Evolutionary conservation across 257 asterid species (phyloP).

Genomic region (Solanum virginianum): DNA sequence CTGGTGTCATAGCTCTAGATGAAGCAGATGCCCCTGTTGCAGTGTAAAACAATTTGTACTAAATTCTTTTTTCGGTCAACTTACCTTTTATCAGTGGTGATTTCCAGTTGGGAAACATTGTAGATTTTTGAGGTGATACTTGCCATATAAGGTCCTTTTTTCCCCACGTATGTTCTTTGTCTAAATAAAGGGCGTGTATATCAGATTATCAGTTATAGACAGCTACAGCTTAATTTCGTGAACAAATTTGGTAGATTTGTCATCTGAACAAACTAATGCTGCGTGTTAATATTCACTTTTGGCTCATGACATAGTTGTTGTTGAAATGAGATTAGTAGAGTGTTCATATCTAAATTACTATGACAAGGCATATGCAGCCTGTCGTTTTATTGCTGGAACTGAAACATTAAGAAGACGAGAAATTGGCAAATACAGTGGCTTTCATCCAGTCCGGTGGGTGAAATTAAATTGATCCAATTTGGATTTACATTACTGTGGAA

Average conservation of each 20-base stretch:
- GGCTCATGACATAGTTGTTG: not conserved
- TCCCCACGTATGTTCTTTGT: not conserved
- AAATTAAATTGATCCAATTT: not conserved
- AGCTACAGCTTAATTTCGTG: not conserved
- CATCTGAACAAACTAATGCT: not conserved
- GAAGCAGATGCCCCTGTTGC: slow-evolving; percentile 63
- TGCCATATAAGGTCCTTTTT: not conserved
- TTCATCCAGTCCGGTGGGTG: not conserved
- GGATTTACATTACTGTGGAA: not conserved
- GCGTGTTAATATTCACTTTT: not conserved
- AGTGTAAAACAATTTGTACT: slow-evolving; percentile 27
- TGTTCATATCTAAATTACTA: not conserved
- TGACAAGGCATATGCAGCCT: not conserved
- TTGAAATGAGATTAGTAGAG: not conserved
- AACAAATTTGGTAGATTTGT: not conserved
- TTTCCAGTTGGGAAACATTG: slow-evolving; percentile 16
- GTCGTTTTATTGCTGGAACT: not conserved
- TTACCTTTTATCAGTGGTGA: not conserved
- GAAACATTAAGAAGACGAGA: not conserved
- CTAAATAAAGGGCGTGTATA: not conserved
- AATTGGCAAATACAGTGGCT: not conserved
- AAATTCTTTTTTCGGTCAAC: not conserved
- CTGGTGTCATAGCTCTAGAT: slow-evolving; percentile 81
- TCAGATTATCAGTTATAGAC: not conserved
- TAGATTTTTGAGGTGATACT: slow-evolving; percentile 12